A percentile compares a stretch with the other conserved stretches of the same genome.
phyloP scores from a whole-genome alignment of 2,329 filamentous ascomycete genomes.

The Ceratocystis alfenasii region DNA sequence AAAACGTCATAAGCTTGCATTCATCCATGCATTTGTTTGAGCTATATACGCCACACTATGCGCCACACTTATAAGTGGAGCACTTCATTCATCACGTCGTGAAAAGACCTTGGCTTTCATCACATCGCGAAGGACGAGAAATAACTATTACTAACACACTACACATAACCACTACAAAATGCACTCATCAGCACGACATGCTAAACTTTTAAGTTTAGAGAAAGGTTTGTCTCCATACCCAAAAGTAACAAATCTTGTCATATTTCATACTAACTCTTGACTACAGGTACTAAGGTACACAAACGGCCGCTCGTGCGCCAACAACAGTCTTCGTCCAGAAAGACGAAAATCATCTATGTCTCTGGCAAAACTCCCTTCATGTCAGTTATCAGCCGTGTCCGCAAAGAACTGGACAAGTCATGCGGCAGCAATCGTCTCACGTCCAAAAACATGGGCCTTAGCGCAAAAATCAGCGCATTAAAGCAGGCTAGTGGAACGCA shows the following conservation, averaged over 20 bases:
- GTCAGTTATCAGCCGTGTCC: slow-evolving; percentile 52
- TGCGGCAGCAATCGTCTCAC: slow-evolving; percentile 25
- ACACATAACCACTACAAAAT: slow-evolving; percentile 11
- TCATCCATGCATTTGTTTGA: neutral
- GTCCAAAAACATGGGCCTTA: slow-evolving; percentile 34
- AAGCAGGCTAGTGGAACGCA: slow-evolving; percentile 17
- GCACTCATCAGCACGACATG: slow-evolving; percentile 22
- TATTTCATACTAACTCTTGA: neutral
- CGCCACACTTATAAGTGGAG: slow-evolving; percentile 9
- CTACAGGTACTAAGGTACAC: slow-evolving; percentile 37
- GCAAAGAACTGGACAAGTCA: slow-evolving; percentile 48
- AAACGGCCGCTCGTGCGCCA: slow-evolving; percentile 38
- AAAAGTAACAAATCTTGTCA: neutral
- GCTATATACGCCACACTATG: slow-evolving; percentile 13
- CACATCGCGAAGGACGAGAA: neutral
- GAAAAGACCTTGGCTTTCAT: neutral
- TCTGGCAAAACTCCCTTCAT: slow-evolving; percentile 55
- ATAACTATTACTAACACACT: neutral
- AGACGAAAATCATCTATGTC: slow-evolving; percentile 48
- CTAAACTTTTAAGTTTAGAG: slow-evolving; percentile 31
- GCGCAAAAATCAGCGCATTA: slow-evolving; percentile 35
- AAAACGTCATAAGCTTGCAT: neutral
- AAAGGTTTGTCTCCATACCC: slow-evolving; percentile 26
- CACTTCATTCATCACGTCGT: neutral
- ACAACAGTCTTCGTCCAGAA: slow-evolving; percentile 34